Evolutionary conservation across 2,329 filamentous ascomycete species (phyloP).

Genomic region (Ambrosiella beaveri): DNA sequence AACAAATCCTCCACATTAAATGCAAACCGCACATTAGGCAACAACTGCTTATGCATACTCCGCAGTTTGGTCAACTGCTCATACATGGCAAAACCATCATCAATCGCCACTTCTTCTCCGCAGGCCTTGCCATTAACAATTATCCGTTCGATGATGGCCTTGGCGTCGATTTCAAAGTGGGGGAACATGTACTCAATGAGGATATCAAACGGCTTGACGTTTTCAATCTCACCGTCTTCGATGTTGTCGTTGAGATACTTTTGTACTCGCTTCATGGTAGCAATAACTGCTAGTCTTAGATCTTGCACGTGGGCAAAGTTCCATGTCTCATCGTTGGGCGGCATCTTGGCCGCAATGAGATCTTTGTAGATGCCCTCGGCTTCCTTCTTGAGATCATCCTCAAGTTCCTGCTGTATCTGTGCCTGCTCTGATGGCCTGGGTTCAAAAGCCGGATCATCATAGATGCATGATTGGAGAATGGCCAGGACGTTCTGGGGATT

Average conservation of each 20-base stretch:
- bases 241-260: slow-evolving; percentile 64
- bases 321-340: slow-evolving; percentile 66
- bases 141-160: slow-evolving; percentile 69
- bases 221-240: slow-evolving; percentile 58
- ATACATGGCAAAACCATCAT: slow-evolving; percentile 91
- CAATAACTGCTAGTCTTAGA: slow-evolving; percentile 70
- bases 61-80: slow-evolving; percentile 74
- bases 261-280: slow-evolving; percentile 71
- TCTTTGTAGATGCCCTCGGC: slow-evolving; percentile 50
- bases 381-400: slow-evolving; percentile 6
- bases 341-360: slow-evolving; percentile 64
- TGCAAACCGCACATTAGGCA: slow-evolving; percentile 59
- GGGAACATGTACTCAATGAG: slow-evolving; percentile 74
- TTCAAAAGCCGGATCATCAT: slow-evolving; percentile 58
- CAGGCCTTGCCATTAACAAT: slow-evolving; percentile 53
- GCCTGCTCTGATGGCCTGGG: slow-evolving; percentile 51
- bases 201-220: slow-evolving; percentile 46
- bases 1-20: slow-evolving; percentile 78
- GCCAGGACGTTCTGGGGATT: slow-evolving; percentile 65
- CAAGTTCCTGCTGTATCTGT: slow-evolving; percentile 4
- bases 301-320: slow-evolving; percentile 81
- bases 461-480: slow-evolving; percentile 66
- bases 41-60: slow-evolving; percentile 55
- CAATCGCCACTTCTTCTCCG: slow-evolving; percentile 60
- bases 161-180: slow-evolving; percentile 75